Conservation (phyloP, 2,329 filamentous ascomycete genomes). For the Dactylella cylindrospora region DNA sequence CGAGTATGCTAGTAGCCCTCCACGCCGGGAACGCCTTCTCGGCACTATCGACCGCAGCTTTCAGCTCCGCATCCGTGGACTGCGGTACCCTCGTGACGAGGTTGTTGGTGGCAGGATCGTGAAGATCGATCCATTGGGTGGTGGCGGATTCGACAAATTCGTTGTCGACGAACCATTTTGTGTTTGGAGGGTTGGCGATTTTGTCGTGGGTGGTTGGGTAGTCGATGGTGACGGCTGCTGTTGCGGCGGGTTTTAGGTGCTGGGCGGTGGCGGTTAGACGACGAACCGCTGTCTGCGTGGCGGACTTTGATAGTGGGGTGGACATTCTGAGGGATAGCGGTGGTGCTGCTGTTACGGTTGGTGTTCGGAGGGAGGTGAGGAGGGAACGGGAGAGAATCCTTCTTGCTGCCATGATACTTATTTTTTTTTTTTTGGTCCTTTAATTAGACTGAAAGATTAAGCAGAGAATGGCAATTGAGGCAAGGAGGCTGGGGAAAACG, state of each 20-base stretch:
- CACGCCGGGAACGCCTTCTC: conserved; percentile 73
- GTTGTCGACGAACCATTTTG: conserved; percentile 81
- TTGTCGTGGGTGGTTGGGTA: conserved; percentile 73
- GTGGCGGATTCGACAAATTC: conserved; percentile 69
- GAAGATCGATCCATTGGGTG: conserved; percentile 73
- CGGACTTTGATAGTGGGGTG: conserved; percentile 26
- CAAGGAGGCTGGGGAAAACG: conserved; percentile 29
- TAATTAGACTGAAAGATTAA: too few species aligned
- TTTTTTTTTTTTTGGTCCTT: not conserved
- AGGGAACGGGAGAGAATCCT: conserved; percentile 45
- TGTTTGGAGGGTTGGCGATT: conserved; percentile 67
- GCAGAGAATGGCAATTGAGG: not conserved
- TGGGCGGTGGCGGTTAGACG: conserved; percentile 62
- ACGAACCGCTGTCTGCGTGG: conserved; percentile 53
- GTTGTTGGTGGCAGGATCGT: conserved; percentile 83
- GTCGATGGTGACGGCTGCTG: conserved; percentile 54
- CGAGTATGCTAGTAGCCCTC: conserved; percentile 70
- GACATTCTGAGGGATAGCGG: conserved; percentile 36
- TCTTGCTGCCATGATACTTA: conserved; percentile 41
- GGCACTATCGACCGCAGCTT: conserved; percentile 72
- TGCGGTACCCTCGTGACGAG: conserved; percentile 80
- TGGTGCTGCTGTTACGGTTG: conserved; percentile 7
- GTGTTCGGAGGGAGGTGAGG: conserved; percentile 39
- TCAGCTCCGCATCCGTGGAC: conserved; percentile 75
- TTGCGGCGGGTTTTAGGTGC: conserved; percentile 59